These are phyloP conservation scores for Aspergillus luchuensis DNA, from an alignment of 2,329 filamentous ascomycete genomes.

Conservation along the genomic window DNA sequence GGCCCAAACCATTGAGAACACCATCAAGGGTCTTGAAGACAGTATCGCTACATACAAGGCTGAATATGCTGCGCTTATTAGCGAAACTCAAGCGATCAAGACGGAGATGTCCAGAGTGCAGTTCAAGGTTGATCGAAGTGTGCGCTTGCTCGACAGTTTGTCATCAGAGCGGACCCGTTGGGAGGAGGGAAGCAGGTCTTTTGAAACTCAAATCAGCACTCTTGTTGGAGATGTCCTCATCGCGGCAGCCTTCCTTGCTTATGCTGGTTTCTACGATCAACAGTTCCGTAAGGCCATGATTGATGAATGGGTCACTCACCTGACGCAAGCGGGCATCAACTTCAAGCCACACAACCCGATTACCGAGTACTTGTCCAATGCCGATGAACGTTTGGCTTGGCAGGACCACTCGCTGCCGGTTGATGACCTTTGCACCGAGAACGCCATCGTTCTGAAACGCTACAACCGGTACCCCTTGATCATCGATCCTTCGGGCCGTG, in stretches of 20 bases:
- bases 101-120: constrained; percentile 93
- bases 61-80: constrained; percentile 93
- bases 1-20: constrained; percentile 86
- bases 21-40: constrained; percentile 77
- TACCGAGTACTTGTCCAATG: constrained; percentile 94
- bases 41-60: constrained; percentile 95
- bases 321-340: constrained; percentile 86
- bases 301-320: constrained; percentile 94
- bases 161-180: constrained; percentile 91
- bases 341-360: constrained; percentile 94
- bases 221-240: constrained; percentile 94
- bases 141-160: constrained; percentile 88
- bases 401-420: constrained; percentile 92
- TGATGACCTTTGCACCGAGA: constrained; percentile 97
- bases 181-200: constrained; percentile 97
- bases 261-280: constrained; percentile 95
- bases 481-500: constrained; percentile 93
- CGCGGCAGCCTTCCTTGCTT: constrained; percentile 95
- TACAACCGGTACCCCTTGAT: constrained; percentile 99
- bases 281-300: constrained; percentile 97
- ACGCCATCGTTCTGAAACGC: constrained; percentile 93
- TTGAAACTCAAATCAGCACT: constrained; percentile 96
- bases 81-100: constrained; percentile 96
- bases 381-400: constrained; percentile 92
- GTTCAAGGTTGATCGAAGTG: constrained; percentile 96